These are phyloP conservation scores for Aspergillus sp. DNA, from an alignment of 2,329 filamentous ascomycete genomes.

Conservation along the genomic window DNA sequence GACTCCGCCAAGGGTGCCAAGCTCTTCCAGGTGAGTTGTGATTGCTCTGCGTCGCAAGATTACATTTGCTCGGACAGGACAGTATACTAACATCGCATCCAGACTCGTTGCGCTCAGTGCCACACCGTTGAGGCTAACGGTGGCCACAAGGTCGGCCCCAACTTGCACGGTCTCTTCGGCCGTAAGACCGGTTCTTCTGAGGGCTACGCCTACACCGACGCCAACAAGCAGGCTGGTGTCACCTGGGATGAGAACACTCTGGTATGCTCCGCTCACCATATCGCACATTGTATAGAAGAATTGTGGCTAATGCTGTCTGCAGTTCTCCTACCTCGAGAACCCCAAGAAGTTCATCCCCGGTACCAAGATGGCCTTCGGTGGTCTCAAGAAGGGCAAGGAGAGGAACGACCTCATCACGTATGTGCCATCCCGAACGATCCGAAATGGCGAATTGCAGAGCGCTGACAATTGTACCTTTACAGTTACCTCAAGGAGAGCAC, in stretches of 20 bases:
- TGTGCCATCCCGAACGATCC: conserved; percentile 41
- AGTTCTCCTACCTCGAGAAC: conserved; percentile 99
- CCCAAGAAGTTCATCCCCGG: conserved; percentile 99
- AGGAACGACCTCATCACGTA: conserved; percentile 98
- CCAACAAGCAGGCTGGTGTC: conserved; percentile 97
- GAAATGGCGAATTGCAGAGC: neutral
- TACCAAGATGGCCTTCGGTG: conserved; percentile 99
- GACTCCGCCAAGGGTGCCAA: conserved; percentile 94
- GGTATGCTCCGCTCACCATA: conserved; percentile 53
- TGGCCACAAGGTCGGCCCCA: conserved; percentile 98
- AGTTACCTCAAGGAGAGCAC: conserved; percentile 44
- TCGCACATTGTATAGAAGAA: neutral
- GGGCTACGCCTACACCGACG: conserved; percentile 96
- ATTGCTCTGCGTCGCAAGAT: neutral
- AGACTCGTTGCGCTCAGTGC: conserved; percentile 96
- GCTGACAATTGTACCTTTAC: conserved; percentile 23
- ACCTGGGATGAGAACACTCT: conserved; percentile 84
- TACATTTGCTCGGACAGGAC: neutral
- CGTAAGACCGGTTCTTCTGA: conserved; percentile 89
- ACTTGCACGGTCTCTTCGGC: conserved; percentile 95
- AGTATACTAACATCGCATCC: conserved; percentile 13
- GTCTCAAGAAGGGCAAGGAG: conserved; percentile 99
- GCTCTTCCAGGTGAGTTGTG: conserved; percentile 77
- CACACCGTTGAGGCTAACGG: conserved; percentile 81
- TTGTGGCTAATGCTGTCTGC: conserved; percentile 20